Evolutionary conservation across 139 green algal species (phyloP), one percentile per base, ranked within the genome.

Genomic region (Zygnema cylindricum): DNA sequence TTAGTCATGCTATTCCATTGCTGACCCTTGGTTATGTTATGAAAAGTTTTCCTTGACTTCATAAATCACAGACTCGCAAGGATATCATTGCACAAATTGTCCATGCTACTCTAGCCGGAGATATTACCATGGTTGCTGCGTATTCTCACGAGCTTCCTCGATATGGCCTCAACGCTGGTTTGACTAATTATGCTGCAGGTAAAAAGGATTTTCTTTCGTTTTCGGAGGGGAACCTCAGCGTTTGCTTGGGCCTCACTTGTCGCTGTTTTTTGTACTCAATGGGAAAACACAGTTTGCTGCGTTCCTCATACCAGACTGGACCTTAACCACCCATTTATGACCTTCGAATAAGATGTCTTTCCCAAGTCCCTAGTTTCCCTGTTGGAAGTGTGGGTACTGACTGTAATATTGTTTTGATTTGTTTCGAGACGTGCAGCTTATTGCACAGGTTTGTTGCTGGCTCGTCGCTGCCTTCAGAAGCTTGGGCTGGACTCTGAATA

Each of bases 141-240:
- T 98, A 98, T 90, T 92, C 95, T 25, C 95, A 98, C 71, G 97
- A 99, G 95, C 96, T 99, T 77, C 94, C 95, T 32, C 92, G 94
- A 30, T 99, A 97, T 77, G 97, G 97, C 81, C 94, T 99, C 36
- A 97, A 96, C 81, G 87, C 94, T 69, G 97, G 97, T 43, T 94
- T 99, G 63, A 98, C 94, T 85, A 99, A 99, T 95, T 99, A 99
- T 89, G 93, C 97, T 21, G 97, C 97, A 43, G 95, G 88, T 92
- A n/a, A 38, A 35, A 42, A 22, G 55, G 2, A 23, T 21, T 82
- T 42, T 22, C 73, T 38, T 55, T 73, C 57, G 30, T 73, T 25
- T 30, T 73, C 57, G n/a, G n/a, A n/a, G n/a, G n/a, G n/a, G n/a
- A n/a, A n/a, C n/a, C n/a, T n/a, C n/a, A n/a, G n/a, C n/a, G n/a